Evolutionary conservation across 2,329 filamentous ascomycete genomes (phyloP), one percentile per base, ranked within the genome.

Genomic region (Colletotrichum cordylinicola): DNA sequence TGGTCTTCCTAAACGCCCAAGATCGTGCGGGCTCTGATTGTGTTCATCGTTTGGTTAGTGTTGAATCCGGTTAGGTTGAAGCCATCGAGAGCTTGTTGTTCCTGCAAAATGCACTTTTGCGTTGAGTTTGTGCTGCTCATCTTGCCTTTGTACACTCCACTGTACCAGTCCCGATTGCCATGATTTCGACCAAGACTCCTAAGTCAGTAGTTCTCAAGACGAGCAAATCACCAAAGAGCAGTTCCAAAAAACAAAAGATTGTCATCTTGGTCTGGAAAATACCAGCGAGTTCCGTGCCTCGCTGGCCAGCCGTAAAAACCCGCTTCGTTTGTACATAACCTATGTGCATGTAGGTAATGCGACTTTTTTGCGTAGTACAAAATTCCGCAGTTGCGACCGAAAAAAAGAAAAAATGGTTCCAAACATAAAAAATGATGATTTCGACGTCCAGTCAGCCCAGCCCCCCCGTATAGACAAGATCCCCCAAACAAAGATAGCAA

Each of bases 241-340:
- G 31, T n/a, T 33, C 33, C 31, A 8, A 55, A 5, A 56, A 33
- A 24, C 43, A 52, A 52, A 21, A 52, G 10, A 35, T 24, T 55
- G 43, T 35, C 48, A 67, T 68, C 66, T 16, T 68, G 21, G 35
- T 43, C 52, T 68, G 66, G 43, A 67, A 58, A 67, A 24, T 21
- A 52, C 58, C 52, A 48, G 35, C 58, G 35, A 65, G 64, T 75
- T 56, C 56, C 69, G 15, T 67, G 73, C 62, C 73, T 72, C 70
- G 62, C n/a, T 37, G 62, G 43, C 21, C 39, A 27, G 39, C 56
- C 72, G 37, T 33, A 61, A 27, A 55, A 33, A 33, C 52, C 55
- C 35, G 68, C 62, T 75, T 72, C 18, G 39, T 75, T 72, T 67
- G 62, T 73, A 73, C 73, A 73, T 75, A 60, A 31, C 70, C 69